Conservation (phyloP, 2,329 filamentous ascomycete species). For the Sporothrix inflata region DNA sequence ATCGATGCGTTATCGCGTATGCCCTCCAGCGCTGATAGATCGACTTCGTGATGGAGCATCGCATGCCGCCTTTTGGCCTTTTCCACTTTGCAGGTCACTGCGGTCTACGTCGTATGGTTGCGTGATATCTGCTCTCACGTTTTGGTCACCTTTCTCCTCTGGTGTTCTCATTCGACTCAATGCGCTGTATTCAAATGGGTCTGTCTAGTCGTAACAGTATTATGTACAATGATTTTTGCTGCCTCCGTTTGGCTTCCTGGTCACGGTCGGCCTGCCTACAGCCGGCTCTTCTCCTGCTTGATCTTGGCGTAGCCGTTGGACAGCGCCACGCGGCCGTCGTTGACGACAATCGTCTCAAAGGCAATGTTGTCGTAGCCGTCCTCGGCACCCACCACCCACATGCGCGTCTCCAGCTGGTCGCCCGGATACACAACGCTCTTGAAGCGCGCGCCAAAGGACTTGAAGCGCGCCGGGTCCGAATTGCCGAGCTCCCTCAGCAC, state of each 20-base stretch:
- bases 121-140: background rate
- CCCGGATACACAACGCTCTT: conserved; percentile 52
- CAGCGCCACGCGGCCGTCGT: conserved; percentile 45
- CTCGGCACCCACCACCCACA: conserved; percentile 45
- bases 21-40: background rate
- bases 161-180: background rate
- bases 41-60: background rate
- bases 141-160: background rate
- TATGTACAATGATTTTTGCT: conserved; percentile 15
- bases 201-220: conserved; percentile 16
- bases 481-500: conserved; percentile 46
- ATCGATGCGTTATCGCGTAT: conserved; percentile 13
- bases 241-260: background rate
- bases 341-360: conserved; percentile 48
- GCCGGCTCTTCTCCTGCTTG: conserved; percentile 28
- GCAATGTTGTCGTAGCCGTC: conserved; percentile 43
- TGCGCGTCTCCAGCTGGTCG: conserved; percentile 48
- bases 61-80: background rate
- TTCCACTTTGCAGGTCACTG: background rate
- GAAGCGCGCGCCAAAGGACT: conserved; percentile 50
- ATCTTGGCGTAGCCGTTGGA: conserved; percentile 38
- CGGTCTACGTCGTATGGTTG: background rate
- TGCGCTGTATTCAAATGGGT: conserved; percentile 17
- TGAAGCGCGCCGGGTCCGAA: conserved; percentile 47
- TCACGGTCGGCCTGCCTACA: conserved; percentile 25